A percentile compares a stretch with the other conserved stretches of the same genome.
phyloP scores from a whole-genome alignment of 2,329 filamentous ascomycete genomes.

The Plenodomus lindquistii region DNA sequence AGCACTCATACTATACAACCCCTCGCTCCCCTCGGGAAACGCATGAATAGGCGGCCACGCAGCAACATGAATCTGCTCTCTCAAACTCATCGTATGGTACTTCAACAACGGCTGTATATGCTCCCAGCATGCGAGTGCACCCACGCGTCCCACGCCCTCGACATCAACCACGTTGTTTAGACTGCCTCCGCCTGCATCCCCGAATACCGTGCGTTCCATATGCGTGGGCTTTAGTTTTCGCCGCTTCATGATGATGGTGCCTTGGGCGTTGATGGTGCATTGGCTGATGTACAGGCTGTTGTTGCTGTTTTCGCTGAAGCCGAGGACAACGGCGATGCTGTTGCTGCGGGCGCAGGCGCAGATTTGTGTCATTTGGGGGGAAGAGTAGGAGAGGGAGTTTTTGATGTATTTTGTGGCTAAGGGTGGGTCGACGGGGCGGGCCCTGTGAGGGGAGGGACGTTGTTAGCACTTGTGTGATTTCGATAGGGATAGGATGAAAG shows the following conservation, averaged over 20 bases:
- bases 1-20: slow-evolving; percentile 43
- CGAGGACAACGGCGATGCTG: slow-evolving; percentile 44
- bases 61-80: slow-evolving; percentile 47
- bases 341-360: slow-evolving; percentile 37
- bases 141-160: slow-evolving; percentile 32
- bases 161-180: slow-evolving; percentile 42
- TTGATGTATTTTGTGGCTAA: slow-evolving; percentile 49
- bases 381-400: slow-evolving; percentile 49
- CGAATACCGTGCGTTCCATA: slow-evolving; percentile 50
- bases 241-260: slow-evolving; percentile 42
- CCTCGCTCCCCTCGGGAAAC: slow-evolving; percentile 32
- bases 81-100: slow-evolving; percentile 45
- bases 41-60: slow-evolving; percentile 47
- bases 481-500: slow-evolving; percentile 14
- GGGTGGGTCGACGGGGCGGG: slow-evolving; percentile 48
- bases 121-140: slow-evolving; percentile 46
- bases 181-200: slow-evolving; percentile 42
- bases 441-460: slow-evolving; percentile 15
- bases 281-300: slow-evolving; percentile 49
- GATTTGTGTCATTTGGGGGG: slow-evolving; percentile 50
- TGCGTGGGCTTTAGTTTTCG: slow-evolving; percentile 51
- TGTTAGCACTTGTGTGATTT: slow-evolving; percentile 18
- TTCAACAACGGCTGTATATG: slow-evolving; percentile 50
- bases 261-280: slow-evolving; percentile 41
- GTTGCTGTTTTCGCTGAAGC: slow-evolving; percentile 45